Evolutionary conservation across 176 grass and related monocot species (phyloP).

Genomic region (Coix lacrymajobi): DNA sequence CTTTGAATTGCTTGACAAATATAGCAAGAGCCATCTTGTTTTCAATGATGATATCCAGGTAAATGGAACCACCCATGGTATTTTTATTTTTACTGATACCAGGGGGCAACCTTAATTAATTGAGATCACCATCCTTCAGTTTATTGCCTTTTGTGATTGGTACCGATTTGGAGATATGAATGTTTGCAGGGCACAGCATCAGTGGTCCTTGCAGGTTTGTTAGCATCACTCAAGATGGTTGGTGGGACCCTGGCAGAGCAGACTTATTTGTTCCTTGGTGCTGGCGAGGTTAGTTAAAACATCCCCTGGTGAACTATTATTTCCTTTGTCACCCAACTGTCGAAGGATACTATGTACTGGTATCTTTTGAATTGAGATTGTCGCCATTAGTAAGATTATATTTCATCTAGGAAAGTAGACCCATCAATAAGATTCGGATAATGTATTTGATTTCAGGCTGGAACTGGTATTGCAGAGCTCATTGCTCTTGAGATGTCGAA

Average conservation of each 20-base stretch:
- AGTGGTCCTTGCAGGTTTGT: constrained; percentile 91
- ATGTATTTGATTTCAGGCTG: constrained; percentile 65
- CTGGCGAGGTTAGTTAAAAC: constrained; percentile 76
- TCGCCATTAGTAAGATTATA: not conserved
- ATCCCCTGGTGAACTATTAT: not conserved
- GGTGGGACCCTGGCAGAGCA: constrained; percentile 90
- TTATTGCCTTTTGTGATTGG: constrained; percentile 18
- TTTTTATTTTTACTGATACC: not conserved
- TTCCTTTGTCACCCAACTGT: not conserved
- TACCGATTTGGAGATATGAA: constrained; percentile 23
- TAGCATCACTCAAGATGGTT: constrained; percentile 70
- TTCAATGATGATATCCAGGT: constrained; percentile 99
- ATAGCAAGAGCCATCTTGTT: constrained; percentile 96
- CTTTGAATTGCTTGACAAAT: constrained; percentile 92
- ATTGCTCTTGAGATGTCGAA: constrained; percentile 96
- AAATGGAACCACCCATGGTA: not conserved
- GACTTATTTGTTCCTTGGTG: constrained; percentile 98
- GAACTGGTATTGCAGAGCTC: constrained; percentile 98
- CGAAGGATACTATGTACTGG: not conserved
- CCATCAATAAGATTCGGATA: not conserved
- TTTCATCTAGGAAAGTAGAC: not conserved
- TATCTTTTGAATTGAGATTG: constrained; percentile 8
- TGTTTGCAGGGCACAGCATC: constrained; percentile 93
- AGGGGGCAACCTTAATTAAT: not conserved
- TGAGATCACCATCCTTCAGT: not conserved